A percentile compares a stretch with the other conserved stretches of the same genome.
Conservation (phyloP, 768 basidiomycete genomes). For the Melanogaster broomeanus region DNA sequence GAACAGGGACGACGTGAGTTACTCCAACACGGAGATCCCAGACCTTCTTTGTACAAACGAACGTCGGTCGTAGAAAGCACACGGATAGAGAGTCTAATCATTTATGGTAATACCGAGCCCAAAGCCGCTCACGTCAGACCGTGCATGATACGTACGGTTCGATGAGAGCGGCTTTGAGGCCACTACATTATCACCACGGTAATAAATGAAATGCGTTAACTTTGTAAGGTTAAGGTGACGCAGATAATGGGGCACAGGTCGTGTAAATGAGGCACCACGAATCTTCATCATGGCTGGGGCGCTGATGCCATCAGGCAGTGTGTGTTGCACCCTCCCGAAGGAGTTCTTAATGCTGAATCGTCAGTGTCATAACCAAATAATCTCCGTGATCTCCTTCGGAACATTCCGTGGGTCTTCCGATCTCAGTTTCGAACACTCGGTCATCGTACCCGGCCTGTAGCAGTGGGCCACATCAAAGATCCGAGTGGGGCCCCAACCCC, state of each 20-base stretch:
- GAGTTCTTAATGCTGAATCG: not conserved
- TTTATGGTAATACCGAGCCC: slow-evolving; percentile 4
- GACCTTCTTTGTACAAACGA: slow-evolving; percentile 12
- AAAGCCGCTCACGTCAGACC: not conserved
- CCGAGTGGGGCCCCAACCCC: no score
- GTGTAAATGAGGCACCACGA: slow-evolving; percentile 7
- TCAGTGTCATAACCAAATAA: slow-evolving; percentile 13
- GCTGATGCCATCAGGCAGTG: slow-evolving; percentile 5
- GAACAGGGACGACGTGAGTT: no score
- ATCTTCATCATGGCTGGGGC: not conserved
- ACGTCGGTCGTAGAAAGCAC: slow-evolving; percentile 9
- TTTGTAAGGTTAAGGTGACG: slow-evolving; percentile 1
- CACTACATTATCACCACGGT: no score
- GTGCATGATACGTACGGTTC: slow-evolving; percentile 1
- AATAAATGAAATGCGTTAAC: no score
- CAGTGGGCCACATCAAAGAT: no score
- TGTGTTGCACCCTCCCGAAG: no score
- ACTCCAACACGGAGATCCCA: slow-evolving; percentile 8
- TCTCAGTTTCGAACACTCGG: slow-evolving; percentile 5
- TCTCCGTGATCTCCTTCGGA: slow-evolving; percentile 25
- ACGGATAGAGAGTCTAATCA: slow-evolving; percentile 7
- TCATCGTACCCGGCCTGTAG: not conserved
- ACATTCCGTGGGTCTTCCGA: slow-evolving; percentile 16
- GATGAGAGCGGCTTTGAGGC: no score
- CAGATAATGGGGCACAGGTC: slow-evolving; percentile 11